phyloP scores from a whole-genome alignment of 768 basidiomycete species.

The Suillus fuscotomentosus region DNA sequence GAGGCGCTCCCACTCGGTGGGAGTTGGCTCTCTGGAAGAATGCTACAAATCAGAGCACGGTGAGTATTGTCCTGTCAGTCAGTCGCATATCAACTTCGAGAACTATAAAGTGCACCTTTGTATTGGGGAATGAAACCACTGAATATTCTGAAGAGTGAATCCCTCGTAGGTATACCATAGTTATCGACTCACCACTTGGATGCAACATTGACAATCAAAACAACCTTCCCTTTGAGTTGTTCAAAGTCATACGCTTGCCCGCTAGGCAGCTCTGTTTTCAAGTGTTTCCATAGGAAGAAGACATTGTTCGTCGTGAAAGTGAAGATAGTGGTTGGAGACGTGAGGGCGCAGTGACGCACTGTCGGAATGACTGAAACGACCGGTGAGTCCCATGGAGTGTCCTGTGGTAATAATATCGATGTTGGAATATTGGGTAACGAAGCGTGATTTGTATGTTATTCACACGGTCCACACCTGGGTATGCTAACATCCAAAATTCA shows the following conservation, averaged over 20 bases:
- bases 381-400: neutral
- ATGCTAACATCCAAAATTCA: no score
- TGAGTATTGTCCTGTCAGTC: no score
- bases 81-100: neutral
- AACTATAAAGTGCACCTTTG: slow-evolving; percentile 41
- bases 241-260: slow-evolving; percentile 59
- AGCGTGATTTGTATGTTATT: neutral
- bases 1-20: no score
- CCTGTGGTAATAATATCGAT: neutral
- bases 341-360: neutral
- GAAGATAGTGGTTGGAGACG: neutral
- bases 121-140: slow-evolving; percentile 88
- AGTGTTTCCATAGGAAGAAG: slow-evolving; percentile 22
- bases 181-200: slow-evolving; percentile 52
- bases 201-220: slow-evolving; percentile 77
- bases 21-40: no score
- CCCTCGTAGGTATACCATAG: neutral
- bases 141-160: slow-evolving; percentile 3
- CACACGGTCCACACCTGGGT: no score
- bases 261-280: slow-evolving; percentile 64
- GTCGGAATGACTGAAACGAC: neutral
- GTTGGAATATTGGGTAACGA: neutral
- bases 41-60: no score
- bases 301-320: slow-evolving; percentile 19
- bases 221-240: slow-evolving; percentile 72